phyloP scores from a whole-genome alignment of 345 rosid species.

The Schrenkiella parvula region DNA sequence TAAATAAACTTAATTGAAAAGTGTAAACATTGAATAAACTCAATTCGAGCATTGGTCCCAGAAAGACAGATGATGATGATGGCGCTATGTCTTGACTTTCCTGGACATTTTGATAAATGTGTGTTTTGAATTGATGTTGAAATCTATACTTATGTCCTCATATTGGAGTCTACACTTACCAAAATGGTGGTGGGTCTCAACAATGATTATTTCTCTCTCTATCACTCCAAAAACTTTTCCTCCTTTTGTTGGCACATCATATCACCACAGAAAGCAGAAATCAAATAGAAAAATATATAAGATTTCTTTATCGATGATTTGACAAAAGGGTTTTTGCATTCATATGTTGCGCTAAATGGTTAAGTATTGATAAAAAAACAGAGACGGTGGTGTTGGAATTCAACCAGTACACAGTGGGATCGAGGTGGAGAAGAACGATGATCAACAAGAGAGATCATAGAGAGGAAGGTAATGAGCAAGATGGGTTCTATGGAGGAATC shows the following conservation, averaged over 20 bases:
- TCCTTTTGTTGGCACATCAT: conserved; percentile 13
- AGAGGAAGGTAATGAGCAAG: conserved; percentile 82
- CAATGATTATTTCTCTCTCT: conserved; percentile 52
- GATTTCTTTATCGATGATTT: background rate
- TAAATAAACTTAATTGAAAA: conserved; percentile 34
- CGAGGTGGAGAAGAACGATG: conserved; percentile 66
- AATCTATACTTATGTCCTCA: conserved; percentile 30
- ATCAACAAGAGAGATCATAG: conserved; percentile 58
- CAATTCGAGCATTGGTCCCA: conserved; percentile 48
- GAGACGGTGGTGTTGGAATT: conserved; percentile 46
- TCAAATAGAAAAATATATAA: conserved; percentile 9
- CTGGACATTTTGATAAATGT: conserved; percentile 54
- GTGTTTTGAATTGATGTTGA: conserved; percentile 53
- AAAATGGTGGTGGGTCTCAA: conserved; percentile 16
- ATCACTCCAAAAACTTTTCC: background rate
- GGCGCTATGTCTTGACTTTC: conserved; percentile 50
- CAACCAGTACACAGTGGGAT: conserved; percentile 66
- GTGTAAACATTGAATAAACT: conserved; percentile 25
- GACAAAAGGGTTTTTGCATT: background rate
- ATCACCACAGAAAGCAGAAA: conserved; percentile 15
- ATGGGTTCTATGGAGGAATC: conserved; percentile 90
- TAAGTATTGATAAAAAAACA: conserved; percentile 31
- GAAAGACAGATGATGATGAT: conserved; percentile 33
- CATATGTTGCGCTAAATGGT: background rate
- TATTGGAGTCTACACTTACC: background rate